Evolutionary conservation across 1,284 basidiomycete species (phyloP), one percentile per base, ranked within the genome.

Genomic region (Nidula niveotomentosa): DNA sequence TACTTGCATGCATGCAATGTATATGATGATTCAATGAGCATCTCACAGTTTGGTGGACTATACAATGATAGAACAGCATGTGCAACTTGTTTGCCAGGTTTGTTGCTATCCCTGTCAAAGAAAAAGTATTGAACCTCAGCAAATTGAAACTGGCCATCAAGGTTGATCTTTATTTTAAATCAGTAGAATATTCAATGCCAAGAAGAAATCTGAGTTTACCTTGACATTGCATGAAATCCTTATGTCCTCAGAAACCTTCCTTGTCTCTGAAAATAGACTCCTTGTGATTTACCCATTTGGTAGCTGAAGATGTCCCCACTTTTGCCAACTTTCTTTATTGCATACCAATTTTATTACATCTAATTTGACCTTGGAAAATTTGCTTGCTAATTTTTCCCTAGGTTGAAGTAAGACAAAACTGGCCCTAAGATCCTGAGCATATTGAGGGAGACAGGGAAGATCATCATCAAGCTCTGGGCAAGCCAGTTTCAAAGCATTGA

Each of bases 81-180:
- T 17, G 50, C 56, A 5, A 46, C n/a, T 13, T 45, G 8, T 3
- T 18, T 39, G 36, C 36, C 36, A 39, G 8, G 15, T 1, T 52
- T 37, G 0, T 47, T 30, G 33, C 39, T n/a, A 30, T 49, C 23
- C 10, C 35, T 18, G 13, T 36, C 36, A 9, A 51, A 35, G 37
- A 65, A 64, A 45, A 56, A 66, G 41, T 56, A 66, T 30, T 58
- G 60, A 2, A 66, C 61, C 53, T 66, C 61, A 6, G 50, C 63
- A 55, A 55, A 62, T 49, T 57, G 45, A 18, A 46, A 56, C 48
- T 57, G 23, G 6, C 12, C 33, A 44, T 54, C 49, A 12, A 53
- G 6, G n/a, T 15, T 33, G 43, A 53, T 23, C 46, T 50, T 36
- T 1, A 54, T 18, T 44, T 30, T 52, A n/a, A 5, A 48, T 13